These are phyloP conservation scores for Oxytropis ochrocephala DNA, from an alignment of 306 rosid species.

Conservation along the genomic window DNA sequence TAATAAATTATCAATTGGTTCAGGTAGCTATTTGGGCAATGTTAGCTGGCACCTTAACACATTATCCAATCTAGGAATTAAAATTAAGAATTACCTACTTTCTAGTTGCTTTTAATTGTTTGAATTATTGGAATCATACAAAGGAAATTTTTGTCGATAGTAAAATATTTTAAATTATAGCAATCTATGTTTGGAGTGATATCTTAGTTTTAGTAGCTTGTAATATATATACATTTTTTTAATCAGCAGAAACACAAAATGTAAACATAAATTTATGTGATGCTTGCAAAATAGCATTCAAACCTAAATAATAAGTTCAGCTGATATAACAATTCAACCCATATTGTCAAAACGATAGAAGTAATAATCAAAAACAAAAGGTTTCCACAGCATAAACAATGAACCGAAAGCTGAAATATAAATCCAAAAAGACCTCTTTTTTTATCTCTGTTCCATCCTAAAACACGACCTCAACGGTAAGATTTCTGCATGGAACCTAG, in stretches of 20 bases:
- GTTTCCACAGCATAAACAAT: conserved; percentile 40
- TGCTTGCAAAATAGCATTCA: neutral
- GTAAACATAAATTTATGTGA: neutral
- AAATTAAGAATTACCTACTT: too few species aligned
- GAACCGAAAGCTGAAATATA: conserved; percentile 23
- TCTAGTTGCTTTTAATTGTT: too few species aligned
- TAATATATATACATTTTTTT: too few species aligned
- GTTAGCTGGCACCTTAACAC: too few species aligned
- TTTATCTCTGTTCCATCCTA: neutral
- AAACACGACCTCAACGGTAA: conserved; percentile 45
- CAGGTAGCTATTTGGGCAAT: too few species aligned
- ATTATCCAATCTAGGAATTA: too few species aligned
- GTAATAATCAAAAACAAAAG: neutral
- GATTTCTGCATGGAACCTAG: conserved; percentile 93
- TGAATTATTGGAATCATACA: too few species aligned
- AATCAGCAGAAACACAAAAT: neutral
- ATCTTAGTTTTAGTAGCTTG: too few species aligned
- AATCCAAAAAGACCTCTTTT: neutral
- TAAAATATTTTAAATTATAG: too few species aligned
- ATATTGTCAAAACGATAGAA: neutral
- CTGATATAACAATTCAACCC: neutral
- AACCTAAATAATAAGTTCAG: neutral
- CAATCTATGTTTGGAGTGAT: too few species aligned
- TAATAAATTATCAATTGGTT: too few species aligned
- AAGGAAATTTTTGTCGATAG: too few species aligned